Percentiles rank a stretch among this genome's conserved stretches.
phyloP scores from a whole-genome alignment of 805 yeast species.

The Teunomyces atbi region DNA sequence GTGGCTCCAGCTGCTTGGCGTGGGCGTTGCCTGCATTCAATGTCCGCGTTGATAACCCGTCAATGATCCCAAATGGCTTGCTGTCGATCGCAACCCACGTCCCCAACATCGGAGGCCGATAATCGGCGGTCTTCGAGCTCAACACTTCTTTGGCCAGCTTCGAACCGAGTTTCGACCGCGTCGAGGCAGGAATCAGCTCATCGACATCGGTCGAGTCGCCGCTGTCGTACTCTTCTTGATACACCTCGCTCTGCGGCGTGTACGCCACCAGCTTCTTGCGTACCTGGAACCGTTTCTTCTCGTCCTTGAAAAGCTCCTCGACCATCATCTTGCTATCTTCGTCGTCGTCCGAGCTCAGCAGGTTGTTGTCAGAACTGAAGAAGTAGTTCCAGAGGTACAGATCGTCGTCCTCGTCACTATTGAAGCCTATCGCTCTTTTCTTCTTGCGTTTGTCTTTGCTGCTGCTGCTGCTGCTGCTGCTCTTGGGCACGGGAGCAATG shows the following conservation, averaged over 20 bases:
- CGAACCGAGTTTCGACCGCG: conserved; percentile 53
- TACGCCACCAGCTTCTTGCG: conserved; percentile 3
- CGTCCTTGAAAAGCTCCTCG: conserved; percentile 24
- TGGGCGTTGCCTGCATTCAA: conserved; percentile 34
- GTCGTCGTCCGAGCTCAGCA: conserved; percentile 24
- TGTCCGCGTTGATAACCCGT: conserved; percentile 88
- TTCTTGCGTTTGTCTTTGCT: conserved; percentile 11
- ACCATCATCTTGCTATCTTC: conserved; percentile 19
- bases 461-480: background rate
- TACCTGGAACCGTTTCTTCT: background rate
- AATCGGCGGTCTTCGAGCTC: conserved; percentile 80
- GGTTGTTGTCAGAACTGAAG: conserved; percentile 46
- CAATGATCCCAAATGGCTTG: conserved; percentile 91
- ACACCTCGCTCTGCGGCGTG: conserved; percentile 1
- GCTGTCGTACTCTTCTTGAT: conserved; percentile 46
- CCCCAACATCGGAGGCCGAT: conserved; percentile 89
- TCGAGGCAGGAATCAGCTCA: conserved; percentile 60
- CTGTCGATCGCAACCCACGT: conserved; percentile 81
- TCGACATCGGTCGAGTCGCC: conserved; percentile 97
- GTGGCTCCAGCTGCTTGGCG: conserved; percentile 13
- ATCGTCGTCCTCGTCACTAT: conserved; percentile 58
- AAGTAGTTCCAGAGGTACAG: conserved; percentile 74
- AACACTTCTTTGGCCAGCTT: conserved; percentile 90
- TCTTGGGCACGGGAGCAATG: background rate
- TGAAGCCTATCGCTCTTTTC: conserved; percentile 18